Percentiles rank a stretch among this genome's conserved stretches.
Conservation (phyloP, 352 stramenopile species). For the Pythium plurisporium region DNA sequence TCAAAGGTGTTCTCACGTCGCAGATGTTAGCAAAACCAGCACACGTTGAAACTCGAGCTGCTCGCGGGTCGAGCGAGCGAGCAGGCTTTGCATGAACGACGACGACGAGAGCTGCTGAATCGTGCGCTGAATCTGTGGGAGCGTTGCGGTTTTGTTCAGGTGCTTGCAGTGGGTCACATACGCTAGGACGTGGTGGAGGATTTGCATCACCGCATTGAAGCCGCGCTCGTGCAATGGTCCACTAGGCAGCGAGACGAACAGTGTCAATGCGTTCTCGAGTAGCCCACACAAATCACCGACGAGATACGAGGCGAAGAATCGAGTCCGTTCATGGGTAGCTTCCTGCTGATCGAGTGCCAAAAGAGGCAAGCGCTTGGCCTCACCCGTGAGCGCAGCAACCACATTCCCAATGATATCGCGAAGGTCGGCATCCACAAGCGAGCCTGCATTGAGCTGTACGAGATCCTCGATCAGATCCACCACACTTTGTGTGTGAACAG, state of each 20-base stretch:
- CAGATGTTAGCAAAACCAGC: slow-evolving; percentile 14
- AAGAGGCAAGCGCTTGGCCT: slow-evolving; percentile 41
- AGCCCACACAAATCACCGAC: slow-evolving; percentile 49
- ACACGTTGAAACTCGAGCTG: slow-evolving; percentile 17
- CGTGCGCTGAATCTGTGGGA: slow-evolving; percentile 35
- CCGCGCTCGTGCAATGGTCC: slow-evolving; percentile 25
- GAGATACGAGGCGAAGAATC: slow-evolving; percentile 34
- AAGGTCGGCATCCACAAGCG: slow-evolving; percentile 27
- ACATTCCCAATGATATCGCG: slow-evolving; percentile 25
- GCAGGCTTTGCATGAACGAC: slow-evolving; percentile 56
- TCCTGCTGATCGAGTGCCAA: slow-evolving; percentile 30
- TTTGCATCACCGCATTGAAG: slow-evolving; percentile 56
- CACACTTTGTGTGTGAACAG: slow-evolving; percentile 49
- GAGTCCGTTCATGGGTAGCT: slow-evolving; percentile 1
- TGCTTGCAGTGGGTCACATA: slow-evolving; percentile 46
- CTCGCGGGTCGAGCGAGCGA: slow-evolving; percentile 31
- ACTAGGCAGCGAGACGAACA: slow-evolving; percentile 55
- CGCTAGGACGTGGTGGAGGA: slow-evolving; percentile 58
- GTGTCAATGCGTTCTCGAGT: slow-evolving; percentile 56
- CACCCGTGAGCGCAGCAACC: slow-evolving; percentile 26
- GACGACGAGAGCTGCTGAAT: slow-evolving; percentile 51
- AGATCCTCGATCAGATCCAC: slow-evolving; percentile 52
- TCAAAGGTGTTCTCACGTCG: slow-evolving; percentile 16
- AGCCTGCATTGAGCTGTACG: slow-evolving; percentile 21
- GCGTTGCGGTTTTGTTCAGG: slow-evolving; percentile 24